A percentile compares a stretch with the other conserved stretches of the same genome.
Conservation (phyloP, 1,284 basidiomycete genomes). For the Marasmius tenuissimus region DNA sequence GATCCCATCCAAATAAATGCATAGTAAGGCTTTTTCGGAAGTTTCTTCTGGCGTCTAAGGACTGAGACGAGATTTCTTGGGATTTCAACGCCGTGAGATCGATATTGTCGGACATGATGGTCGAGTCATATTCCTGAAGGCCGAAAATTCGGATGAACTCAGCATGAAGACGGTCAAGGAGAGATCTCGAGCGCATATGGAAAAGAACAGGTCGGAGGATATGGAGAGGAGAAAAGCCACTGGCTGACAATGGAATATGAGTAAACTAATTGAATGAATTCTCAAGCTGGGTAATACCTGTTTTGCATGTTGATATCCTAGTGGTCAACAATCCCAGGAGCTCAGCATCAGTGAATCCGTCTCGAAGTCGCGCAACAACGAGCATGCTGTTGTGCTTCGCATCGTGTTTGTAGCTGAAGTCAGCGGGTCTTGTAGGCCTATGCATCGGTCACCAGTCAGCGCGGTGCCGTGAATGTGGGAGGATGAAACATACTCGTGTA, state of each 20-base stretch:
- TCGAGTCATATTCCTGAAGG: slow-evolving; percentile 18
- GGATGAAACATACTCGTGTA: slow-evolving; percentile 62
- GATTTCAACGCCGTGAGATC: slow-evolving; percentile 28
- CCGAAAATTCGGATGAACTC: slow-evolving; percentile 47
- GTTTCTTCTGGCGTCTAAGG: slow-evolving; percentile 34
- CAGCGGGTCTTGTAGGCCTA: slow-evolving; percentile 59
- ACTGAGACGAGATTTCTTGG: slow-evolving; percentile 14
- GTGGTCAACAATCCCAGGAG: slow-evolving; percentile 37
- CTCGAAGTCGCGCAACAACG: slow-evolving; percentile 56
- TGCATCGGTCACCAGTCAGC: not conserved
- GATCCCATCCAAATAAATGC: slow-evolving; percentile 63
- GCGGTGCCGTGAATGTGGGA: slow-evolving; percentile 12
- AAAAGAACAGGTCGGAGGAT: slow-evolving; percentile 57
- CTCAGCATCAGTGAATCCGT: slow-evolving; percentile 33
- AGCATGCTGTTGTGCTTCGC: slow-evolving; percentile 65
- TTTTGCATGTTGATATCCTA: slow-evolving; percentile 31
- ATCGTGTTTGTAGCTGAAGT: slow-evolving; percentile 79
- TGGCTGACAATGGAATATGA: slow-evolving; percentile 28
- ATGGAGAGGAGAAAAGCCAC: slow-evolving; percentile 46
- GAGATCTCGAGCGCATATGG: slow-evolving; percentile 37
- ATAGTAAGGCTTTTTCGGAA: slow-evolving; percentile 50
- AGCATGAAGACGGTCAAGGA: slow-evolving; percentile 40
- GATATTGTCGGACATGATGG: slow-evolving; percentile 35
- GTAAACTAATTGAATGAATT: slow-evolving; percentile 6
- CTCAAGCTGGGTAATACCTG: slow-evolving; percentile 27